Conservation (phyloP, 306 rosid species). For the Medicago ruthenica region DNA sequence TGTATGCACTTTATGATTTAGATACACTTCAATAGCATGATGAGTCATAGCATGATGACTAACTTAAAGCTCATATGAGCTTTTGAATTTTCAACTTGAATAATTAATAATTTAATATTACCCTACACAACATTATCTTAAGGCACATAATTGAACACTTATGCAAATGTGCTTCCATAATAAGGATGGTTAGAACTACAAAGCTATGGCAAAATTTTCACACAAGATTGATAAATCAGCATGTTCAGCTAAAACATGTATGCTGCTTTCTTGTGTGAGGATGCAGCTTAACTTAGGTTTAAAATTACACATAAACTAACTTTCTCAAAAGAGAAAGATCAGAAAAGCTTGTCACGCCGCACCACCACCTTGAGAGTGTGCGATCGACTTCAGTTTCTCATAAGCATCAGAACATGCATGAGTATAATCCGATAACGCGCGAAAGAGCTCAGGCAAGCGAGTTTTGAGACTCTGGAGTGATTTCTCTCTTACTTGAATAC, state of each 20-base stretch:
- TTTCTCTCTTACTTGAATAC: conserved; percentile 80
- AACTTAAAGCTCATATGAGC: conserved; percentile 5
- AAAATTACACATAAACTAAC: conserved; percentile 37
- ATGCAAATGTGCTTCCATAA: conserved; percentile 34
- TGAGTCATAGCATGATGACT: conserved; percentile 1
- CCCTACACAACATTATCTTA: neutral
- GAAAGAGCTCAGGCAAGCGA: conserved; percentile 86
- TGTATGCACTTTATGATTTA: neutral
- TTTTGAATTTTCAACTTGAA: conserved; percentile 26
- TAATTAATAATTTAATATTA: neutral
- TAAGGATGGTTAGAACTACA: conserved; percentile 30
- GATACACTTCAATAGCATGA: conserved; percentile 9
- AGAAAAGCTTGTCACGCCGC: conserved; percentile 12
- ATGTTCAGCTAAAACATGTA: conserved; percentile 37
- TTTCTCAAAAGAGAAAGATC: conserved; percentile 31
- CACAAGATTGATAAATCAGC: conserved; percentile 44
- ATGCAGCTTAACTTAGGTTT: conserved; percentile 23
- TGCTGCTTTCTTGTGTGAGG: conserved; percentile 46
- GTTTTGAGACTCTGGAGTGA: conserved; percentile 75
- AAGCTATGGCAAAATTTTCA: conserved; percentile 50
- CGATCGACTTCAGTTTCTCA: conserved; percentile 55
- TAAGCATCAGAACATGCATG: conserved; percentile 67
- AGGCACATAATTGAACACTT: conserved; percentile 16
- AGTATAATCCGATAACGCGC: conserved; percentile 64
- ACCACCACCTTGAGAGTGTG: conserved; percentile 44